Percentiles rank a stretch among this genome's conserved stretches.
Conservation (phyloP, 208 protist species). For the Leptomonas seymouri region DNA sequence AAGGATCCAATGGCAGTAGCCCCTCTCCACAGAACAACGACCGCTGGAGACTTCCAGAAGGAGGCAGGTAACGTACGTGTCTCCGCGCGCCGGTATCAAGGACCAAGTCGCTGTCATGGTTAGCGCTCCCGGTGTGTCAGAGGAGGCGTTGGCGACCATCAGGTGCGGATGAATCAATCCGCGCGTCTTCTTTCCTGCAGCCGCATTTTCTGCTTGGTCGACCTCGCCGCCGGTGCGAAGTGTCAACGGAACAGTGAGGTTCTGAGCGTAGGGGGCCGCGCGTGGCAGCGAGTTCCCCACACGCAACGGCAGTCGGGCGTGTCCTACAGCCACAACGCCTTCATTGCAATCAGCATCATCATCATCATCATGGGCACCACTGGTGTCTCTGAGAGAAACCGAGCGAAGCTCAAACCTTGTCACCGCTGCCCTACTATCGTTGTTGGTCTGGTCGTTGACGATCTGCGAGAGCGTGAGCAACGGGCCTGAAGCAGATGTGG, state of each 20-base stretch:
- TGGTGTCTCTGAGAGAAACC: not conserved
- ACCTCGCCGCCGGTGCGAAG: not conserved
- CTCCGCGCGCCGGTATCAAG: conserved; percentile 10
- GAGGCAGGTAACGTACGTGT: conserved; percentile 28
- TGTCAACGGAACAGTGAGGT: conserved; percentile 3
- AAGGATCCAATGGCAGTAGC: conserved; percentile 16
- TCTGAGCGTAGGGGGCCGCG: not conserved
- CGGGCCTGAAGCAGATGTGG: not conserved
- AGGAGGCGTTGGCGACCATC: not conserved
- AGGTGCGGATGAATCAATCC: not conserved
- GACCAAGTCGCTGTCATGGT: conserved; percentile 24
- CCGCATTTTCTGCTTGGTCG: not conserved
- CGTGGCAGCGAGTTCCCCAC: not conserved
- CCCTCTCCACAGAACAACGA: not conserved
- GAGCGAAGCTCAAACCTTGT: not conserved
- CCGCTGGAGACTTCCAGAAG: not conserved
- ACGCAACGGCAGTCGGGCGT: not conserved
- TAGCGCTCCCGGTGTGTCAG: not conserved
- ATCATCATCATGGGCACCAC: not conserved
- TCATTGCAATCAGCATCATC: not conserved
- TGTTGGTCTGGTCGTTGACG: not conserved
- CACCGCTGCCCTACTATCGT: not conserved
- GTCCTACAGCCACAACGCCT: not conserved
- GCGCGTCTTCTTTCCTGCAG: not conserved
- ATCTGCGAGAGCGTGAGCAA: conserved; percentile 3